Evolutionary conservation across 352 stramenopile genomes (phyloP).

Genomic region (Globisporangium barbulae): DNA sequence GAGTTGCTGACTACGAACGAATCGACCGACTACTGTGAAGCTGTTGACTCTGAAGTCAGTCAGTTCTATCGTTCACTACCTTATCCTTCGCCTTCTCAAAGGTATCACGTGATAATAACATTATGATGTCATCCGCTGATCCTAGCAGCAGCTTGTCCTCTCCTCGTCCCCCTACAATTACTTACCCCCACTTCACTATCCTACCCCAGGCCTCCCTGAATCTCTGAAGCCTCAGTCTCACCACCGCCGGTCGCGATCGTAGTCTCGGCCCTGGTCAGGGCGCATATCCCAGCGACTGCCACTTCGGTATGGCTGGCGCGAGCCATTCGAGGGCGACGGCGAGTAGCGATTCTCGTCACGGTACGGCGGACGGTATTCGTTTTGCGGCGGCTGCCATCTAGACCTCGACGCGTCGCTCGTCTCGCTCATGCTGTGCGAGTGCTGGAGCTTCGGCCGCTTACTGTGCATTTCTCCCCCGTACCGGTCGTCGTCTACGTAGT

Average conservation of each 20-base stretch:
- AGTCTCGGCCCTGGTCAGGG: not conserved
- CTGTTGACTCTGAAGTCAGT: not conserved
- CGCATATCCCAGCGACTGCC: conserved; percentile 15
- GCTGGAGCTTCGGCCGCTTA: conserved; percentile 61
- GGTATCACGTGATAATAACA: conserved; percentile 4
- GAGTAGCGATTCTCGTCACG: conserved; percentile 13
- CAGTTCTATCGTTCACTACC: not conserved
- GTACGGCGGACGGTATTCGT: conserved; percentile 7
- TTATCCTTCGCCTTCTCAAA: not conserved
- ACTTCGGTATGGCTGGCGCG: conserved; percentile 21
- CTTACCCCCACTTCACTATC: not conserved
- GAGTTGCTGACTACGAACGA: too few species aligned
- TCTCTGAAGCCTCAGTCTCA: not conserved
- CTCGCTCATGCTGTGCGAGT: conserved; percentile 55
- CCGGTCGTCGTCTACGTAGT: conserved; percentile 22
- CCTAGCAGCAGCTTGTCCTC: not conserved
- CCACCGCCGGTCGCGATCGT: conserved; percentile 11
- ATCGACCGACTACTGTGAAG: too few species aligned
- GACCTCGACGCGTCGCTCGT: conserved; percentile 24
- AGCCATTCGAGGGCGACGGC: conserved; percentile 6
- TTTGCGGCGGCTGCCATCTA: conserved; percentile 1
- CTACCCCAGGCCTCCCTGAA: not conserved
- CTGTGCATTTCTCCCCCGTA: conserved; percentile 20
- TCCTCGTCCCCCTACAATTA: conserved; percentile 2
- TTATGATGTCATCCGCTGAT: not conserved